Evolutionary conservation across 2,329 filamentous ascomycete genomes (phyloP), one percentile per base, ranked within the genome.

Genomic region (Atkinsonella texensis): DNA sequence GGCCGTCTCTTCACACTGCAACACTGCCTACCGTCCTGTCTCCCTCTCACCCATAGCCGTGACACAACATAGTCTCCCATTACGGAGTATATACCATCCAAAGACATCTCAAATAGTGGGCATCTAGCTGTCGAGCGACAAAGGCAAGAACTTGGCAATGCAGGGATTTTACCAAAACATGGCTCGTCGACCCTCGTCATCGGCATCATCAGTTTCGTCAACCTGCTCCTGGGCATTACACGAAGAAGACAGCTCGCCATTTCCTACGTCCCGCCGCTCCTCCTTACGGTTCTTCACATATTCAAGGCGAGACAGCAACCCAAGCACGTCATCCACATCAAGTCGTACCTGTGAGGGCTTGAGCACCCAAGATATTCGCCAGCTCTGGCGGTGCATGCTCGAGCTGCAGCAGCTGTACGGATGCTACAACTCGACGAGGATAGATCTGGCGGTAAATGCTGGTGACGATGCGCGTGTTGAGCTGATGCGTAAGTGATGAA

Each of bases 341-440:
- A 60, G 63, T 39, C 65, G 67, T 12, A 69, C 46, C 55, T 62
- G 61, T 50, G 57, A 58, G 48, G 58, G 56, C 55, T 63, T 70
- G 63, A 64, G 57, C 23, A 57, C 59, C 23, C 66, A 70, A 32
- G 70, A 72, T 53, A 71, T 67, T 4, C 62, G 65, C 18, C 66
- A 69, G 38, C 59, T 76, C 3, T 76, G 73, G 73, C 60, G 63
- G 47, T 73, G 72, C 56, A 76, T 76, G 73, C 65, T 76, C 2
- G 67, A 70, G 46, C 63, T 76, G 9, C 73, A 76, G 59, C 63
- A 65, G 54, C 65, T 62, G 5, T 76, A 73, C 49, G 69, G 69
- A 6, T 76, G 73, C 61, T 76, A 76, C 55, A 73, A 70, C 31
- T 76, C 73, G 17, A 70, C 73, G 13, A 62, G 73, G 33, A 74